Evolutionary conservation across 805 yeast genomes (phyloP).

Genomic region (Candida vartiovaarae): DNA sequence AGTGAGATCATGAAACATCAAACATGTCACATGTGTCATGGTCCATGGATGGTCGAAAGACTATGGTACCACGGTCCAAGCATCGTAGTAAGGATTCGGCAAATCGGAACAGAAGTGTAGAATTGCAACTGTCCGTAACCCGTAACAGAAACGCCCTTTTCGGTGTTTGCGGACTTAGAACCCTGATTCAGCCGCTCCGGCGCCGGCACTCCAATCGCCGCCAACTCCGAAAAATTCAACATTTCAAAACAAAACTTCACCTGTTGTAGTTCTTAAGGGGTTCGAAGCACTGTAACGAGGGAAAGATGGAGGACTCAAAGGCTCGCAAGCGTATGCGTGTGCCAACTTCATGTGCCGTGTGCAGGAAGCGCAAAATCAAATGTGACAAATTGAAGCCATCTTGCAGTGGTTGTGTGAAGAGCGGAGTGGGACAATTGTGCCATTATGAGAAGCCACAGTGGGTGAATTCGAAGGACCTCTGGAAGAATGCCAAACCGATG

Average conservation of each 20-base stretch:
- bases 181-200: not conserved
- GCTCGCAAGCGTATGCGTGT: slow-evolving; percentile 37
- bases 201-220: not conserved
- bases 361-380: slow-evolving; percentile 41
- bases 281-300: no score
- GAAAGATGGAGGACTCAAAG: no score
- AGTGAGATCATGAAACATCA: no score
- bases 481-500: slow-evolving; percentile 27
- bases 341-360: slow-evolving; percentile 39
- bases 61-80: no score
- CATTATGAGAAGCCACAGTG: slow-evolving; percentile 51
- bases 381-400: slow-evolving; percentile 45
- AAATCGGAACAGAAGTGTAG: no score
- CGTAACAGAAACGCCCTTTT: not conserved
- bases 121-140: no score
- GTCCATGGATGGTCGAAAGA: no score
- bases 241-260: no score
- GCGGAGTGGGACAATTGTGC: slow-evolving; percentile 50
- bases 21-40: no score
- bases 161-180: not conserved
- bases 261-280: no score
- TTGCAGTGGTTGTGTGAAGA: slow-evolving; percentile 47
- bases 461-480: slow-evolving; percentile 43
- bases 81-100: no score
- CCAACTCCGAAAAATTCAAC: not conserved